These are phyloP conservation scores for Austroboletus olivaceoglutinosus DNA, from an alignment of 1,284 basidiomycete genomes.

Conservation along the genomic window DNA sequence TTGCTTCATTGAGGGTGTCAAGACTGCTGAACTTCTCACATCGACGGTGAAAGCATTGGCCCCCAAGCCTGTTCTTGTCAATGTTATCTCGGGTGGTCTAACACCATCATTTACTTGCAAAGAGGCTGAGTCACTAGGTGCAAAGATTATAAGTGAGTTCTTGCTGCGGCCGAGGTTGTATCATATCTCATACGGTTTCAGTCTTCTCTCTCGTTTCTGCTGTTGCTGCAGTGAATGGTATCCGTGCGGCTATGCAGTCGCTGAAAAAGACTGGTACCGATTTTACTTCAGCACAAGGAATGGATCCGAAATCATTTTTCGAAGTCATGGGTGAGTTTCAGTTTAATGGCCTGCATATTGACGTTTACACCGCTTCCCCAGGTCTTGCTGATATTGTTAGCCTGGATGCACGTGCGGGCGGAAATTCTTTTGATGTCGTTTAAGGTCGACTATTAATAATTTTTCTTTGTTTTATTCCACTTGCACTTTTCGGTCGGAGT, in stretches of 20 bases:
- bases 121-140: constrained; percentile 67
- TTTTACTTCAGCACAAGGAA: constrained; percentile 63
- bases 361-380: constrained; percentile 19
- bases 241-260: constrained; percentile 69
- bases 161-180: background rate
- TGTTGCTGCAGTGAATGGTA: constrained; percentile 69
- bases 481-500: background rate
- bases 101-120: constrained; percentile 69
- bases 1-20: constrained; percentile 82
- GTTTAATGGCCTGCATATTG: background rate
- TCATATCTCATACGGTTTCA: constrained; percentile 21
- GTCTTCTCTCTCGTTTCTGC: constrained; percentile 70
- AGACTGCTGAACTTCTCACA: constrained; percentile 63
- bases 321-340: constrained; percentile 58
- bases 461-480: background rate
- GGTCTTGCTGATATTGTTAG: constrained; percentile 56
- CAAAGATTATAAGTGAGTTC: constrained; percentile 70
- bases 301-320: constrained; percentile 76
- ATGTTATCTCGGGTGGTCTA: constrained; percentile 73
- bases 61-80: constrained; percentile 74
- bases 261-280: constrained; percentile 76
- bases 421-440: constrained; percentile 51
- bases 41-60: constrained; percentile 63
- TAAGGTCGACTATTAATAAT: constrained; percentile 26
- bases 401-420: constrained; percentile 60